Base-by-base conservation (phyloP, 2,329 filamentous ascomycete species). In the Ceratocystis albifundus region DNA sequence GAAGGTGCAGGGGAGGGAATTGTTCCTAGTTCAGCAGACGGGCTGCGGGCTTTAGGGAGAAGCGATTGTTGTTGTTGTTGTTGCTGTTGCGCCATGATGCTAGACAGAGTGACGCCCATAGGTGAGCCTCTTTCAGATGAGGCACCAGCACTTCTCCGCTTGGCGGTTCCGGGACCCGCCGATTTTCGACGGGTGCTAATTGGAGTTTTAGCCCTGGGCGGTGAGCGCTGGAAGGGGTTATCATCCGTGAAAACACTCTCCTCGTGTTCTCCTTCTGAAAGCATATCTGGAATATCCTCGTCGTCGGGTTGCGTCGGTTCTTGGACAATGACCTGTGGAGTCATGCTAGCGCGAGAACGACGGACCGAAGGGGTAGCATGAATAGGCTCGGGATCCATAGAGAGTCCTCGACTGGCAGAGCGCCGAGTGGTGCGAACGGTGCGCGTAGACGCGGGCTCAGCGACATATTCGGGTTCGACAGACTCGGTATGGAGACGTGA, bases 221-320 rank as follows among this genome's bases (percentile, higher is more conserved):
- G 86, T 8, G 89, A 88, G 50, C 90, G 88, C 74, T 97, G 93
- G 73, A 97, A 97, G 0, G 93, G 92, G 72, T 97, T 97, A 65
- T 96, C 90, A 70, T 87, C 83, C 1, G 88, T 90, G 75, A 97
- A 97, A 41, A 88, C 87, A 71, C 81, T 88, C 44, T 82, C 81
- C 5, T 82, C 80, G 48, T 78, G 76, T 25, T 74, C 73, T 22
- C 75, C 74, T 12, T 73, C 73, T 68, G 75, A 72, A 64, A 67
- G 45, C 48, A 65, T 57, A 66, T 69, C 70, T 77, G 77, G 68
- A 77, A 74, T 66, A 50, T 68, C 67, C 12, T 61, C 53, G 32
- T 66, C 65, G 22, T 64, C 61, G n/a, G 64, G 57, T n/a, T 66
- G 66, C 17, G 57, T 44, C 12, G 66, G 63, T 48, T 68, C 36